Conservation (phyloP, 306 rosid species). For the Purshia tridentata region DNA sequence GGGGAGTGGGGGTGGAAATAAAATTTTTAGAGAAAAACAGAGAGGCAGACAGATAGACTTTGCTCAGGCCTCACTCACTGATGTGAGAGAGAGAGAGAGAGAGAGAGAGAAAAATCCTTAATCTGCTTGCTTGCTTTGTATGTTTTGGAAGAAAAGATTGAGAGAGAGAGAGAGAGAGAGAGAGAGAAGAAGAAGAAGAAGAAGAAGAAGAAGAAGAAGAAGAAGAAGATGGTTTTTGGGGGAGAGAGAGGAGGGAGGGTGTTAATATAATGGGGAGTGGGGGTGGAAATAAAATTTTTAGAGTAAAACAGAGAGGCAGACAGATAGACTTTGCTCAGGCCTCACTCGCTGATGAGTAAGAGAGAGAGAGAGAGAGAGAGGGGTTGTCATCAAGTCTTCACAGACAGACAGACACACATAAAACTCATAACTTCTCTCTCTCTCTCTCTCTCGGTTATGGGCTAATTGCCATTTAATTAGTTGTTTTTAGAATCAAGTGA, state of each 20-base stretch:
- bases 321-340: constrained; percentile 50
- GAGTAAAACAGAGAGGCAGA: constrained; percentile 43
- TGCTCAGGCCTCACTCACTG: constrained; percentile 21
- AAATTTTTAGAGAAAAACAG: constrained; percentile 30
- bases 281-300: constrained; percentile 24
- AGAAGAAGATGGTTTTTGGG: constrained; percentile 1
- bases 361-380: no score
- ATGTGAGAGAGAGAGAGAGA: no score
- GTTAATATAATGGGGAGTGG: constrained; percentile 25
- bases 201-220: no score
- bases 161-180: not conserved
- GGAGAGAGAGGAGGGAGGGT: constrained; percentile 21
- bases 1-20: constrained; percentile 22
- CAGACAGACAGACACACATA: not conserved
- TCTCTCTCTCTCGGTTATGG: not conserved
- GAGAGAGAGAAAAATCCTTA: no score
- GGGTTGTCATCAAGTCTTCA: not conserved
- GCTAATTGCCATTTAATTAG: no score
- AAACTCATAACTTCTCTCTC: no score
- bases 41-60: constrained; percentile 58
- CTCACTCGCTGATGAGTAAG: not conserved
- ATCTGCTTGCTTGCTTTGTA: not conserved
- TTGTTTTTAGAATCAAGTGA: not conserved
- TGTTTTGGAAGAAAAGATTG: not conserved
- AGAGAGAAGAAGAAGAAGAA: no score